Conservation (phyloP, 2,329 filamentous ascomycete genomes). For the Xylariaceae sp. region DNA sequence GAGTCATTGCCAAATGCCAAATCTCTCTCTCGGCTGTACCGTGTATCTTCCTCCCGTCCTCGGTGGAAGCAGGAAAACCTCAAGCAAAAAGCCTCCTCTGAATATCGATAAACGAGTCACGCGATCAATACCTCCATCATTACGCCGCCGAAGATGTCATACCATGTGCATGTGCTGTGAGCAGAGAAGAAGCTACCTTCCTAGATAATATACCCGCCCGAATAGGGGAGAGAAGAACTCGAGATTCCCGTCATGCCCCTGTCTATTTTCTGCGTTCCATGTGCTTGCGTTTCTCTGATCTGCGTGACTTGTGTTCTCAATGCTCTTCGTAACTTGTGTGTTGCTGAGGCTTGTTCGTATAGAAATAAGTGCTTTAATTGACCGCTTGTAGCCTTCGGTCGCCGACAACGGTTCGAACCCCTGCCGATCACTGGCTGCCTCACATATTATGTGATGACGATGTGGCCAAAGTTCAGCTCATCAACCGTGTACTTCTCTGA, state of each 20-base stretch:
- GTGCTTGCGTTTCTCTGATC: no score
- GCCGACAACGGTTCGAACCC: no score
- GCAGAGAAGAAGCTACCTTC: no score
- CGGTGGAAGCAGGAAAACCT: not conserved
- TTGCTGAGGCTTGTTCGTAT: not conserved
- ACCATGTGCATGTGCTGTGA: not conserved
- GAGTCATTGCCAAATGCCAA: not conserved
- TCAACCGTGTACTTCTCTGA: no score
- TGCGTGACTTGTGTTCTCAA: no score
- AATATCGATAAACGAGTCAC: not conserved
- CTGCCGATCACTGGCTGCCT: no score
- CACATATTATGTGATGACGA: no score
- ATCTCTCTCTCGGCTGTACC: not conserved
- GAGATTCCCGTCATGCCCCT: not conserved
- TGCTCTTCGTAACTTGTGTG: not conserved
- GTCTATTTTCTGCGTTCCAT: not conserved
- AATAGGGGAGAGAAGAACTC: not conserved
- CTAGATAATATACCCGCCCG: not conserved
- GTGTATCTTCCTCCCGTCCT: not conserved
- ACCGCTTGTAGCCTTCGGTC: no score
- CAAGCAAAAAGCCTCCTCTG: not conserved
- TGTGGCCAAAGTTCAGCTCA: no score
- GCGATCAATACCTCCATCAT: not conserved
- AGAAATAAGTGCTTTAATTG: no score
- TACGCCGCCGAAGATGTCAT: not conserved